These are phyloP conservation scores for Galeopsis tetrahit DNA, from an alignment of 257 asterid species.

Conservation along the genomic window DNA sequence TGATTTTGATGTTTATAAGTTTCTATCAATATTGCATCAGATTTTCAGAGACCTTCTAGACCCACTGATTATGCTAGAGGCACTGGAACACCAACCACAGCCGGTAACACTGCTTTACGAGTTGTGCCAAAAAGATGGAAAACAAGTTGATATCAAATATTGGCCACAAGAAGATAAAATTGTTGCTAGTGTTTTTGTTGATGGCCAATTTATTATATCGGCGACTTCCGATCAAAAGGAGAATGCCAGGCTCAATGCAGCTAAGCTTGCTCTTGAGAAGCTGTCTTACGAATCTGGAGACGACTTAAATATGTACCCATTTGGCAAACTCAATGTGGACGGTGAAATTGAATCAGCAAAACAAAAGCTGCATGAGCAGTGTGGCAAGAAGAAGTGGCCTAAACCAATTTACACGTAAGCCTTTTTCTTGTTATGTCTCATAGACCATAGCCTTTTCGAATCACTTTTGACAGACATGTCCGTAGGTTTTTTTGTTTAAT, in stretches of 20 bases:
- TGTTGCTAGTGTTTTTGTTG: slow-evolving; percentile 60
- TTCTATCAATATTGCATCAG: slow-evolving; percentile 42
- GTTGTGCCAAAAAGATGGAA: slow-evolving; percentile 72
- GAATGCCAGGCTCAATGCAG: slow-evolving; percentile 78
- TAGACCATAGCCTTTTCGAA: too few species aligned
- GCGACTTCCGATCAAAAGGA: slow-evolving; percentile 71
- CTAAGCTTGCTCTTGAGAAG: slow-evolving; percentile 64
- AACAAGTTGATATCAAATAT: slow-evolving; percentile 50
- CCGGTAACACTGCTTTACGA: slow-evolving; percentile 79
- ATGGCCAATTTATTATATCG: slow-evolving; percentile 59
- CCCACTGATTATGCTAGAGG: slow-evolving; percentile 65
- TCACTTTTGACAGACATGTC: not conserved
- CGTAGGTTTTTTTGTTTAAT: too few species aligned
- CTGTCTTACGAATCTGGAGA: slow-evolving; percentile 33
- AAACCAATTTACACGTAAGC: slow-evolving; percentile 71
- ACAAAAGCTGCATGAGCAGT: slow-evolving; percentile 66
- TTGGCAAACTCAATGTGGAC: slow-evolving; percentile 41
- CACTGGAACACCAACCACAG: slow-evolving; percentile 69
- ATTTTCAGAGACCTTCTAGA: slow-evolving; percentile 57
- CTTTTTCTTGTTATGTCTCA: not conserved
- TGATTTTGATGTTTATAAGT: not conserved
- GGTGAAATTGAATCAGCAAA: slow-evolving; percentile 64
- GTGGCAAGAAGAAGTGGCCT: slow-evolving; percentile 80
- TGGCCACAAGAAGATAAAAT: slow-evolving; percentile 51
- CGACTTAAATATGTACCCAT: not conserved